Conservation (phyloP, 2,329 filamentous ascomycete species). For the Talaromyces sp. region DNA sequence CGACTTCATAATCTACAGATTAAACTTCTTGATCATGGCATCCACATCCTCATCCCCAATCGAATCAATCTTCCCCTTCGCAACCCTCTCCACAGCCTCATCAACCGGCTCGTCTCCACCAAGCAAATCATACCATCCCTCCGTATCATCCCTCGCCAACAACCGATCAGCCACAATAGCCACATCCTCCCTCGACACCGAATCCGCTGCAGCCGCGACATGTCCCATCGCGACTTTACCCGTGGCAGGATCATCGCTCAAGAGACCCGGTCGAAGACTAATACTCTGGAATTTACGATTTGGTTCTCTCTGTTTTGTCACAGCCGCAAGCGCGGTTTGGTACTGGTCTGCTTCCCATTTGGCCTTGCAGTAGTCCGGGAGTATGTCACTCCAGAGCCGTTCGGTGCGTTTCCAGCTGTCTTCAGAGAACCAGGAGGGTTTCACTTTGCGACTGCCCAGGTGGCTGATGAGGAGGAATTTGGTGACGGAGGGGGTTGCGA, state of each 20-base stretch:
- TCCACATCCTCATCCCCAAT: constrained; percentile 49
- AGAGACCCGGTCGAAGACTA: constrained; percentile 46
- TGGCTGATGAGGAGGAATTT: constrained; percentile 55
- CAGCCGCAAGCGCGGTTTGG: constrained; percentile 43
- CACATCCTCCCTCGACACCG: constrained; percentile 47
- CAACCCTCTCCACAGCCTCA: constrained; percentile 44
- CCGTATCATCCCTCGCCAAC: constrained; percentile 44
- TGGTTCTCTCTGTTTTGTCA: constrained; percentile 23
- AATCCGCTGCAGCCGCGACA: constrained; percentile 40
- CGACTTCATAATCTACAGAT: neutral
- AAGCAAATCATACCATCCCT: constrained; percentile 52
- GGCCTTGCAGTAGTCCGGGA: constrained; percentile 50
- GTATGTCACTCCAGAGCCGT: constrained; percentile 44
- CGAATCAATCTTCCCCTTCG: constrained; percentile 42
- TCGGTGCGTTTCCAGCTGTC: constrained; percentile 43
- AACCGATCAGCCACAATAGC: constrained; percentile 48
- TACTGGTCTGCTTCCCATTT: constrained; percentile 55
- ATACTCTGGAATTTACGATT: constrained; percentile 44
- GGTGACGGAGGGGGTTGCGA: constrained; percentile 41
- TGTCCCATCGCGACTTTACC: constrained; percentile 47
- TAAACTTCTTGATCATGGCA: constrained; percentile 36
- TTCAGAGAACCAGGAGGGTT: constrained; percentile 49
- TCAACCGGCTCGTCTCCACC: constrained; percentile 46
- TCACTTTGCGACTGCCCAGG: constrained; percentile 45
- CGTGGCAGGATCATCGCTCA: constrained; percentile 46